Conservation (phyloP, 2,329 filamentous ascomycete species). For the Epichloe typhina region DNA sequence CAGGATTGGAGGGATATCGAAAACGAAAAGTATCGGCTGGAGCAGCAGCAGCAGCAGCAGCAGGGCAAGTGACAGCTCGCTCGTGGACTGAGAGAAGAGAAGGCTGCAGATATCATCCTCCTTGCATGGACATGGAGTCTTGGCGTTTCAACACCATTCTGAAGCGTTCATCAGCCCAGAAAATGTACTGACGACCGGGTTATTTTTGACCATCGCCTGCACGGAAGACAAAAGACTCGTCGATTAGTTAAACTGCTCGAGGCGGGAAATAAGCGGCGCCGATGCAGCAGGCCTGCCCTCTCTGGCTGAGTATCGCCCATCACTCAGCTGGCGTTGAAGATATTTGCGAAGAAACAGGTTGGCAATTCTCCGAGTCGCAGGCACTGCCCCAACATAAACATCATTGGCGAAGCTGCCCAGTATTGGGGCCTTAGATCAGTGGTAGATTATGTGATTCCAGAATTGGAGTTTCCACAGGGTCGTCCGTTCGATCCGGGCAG, state of each 20-base stretch:
- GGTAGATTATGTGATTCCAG: constrained; percentile 3
- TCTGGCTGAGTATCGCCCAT: no score
- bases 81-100: neutral
- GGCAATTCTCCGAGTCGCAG: neutral
- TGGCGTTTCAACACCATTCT: no score
- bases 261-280: no score
- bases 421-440: constrained; percentile 2
- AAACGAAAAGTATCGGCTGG: constrained; percentile 42
- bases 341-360: no score
- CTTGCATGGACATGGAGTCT: neutral
- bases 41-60: constrained; percentile 16
- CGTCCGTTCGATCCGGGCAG: constrained; percentile 5
- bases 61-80: neutral
- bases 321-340: no score
- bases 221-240: no score
- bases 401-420: neutral
- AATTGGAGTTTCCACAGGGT: constrained; percentile 2
- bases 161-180: neutral
- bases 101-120: neutral
- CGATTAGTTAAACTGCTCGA: no score
- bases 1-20: constrained; percentile 52
- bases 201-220: no score
- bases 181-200: no score
- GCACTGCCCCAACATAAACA: neutral
- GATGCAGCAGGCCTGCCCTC: no score